Evolutionary conservation across 352 stramenopile genomes (phyloP).

Genomic region (Phytophthora citrophthora): DNA sequence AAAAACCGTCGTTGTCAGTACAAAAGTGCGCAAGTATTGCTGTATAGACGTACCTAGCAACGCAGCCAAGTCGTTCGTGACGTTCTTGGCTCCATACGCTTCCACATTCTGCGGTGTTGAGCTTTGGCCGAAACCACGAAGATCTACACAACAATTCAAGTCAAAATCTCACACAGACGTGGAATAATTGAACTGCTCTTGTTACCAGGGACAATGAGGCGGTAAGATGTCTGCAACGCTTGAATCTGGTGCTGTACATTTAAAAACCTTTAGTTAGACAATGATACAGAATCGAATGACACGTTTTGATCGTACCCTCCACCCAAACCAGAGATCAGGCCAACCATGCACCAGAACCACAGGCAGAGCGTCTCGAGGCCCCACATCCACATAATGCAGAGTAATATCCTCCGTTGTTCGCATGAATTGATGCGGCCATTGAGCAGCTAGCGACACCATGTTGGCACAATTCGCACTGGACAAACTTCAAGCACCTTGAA

Average conservation of each 20-base stretch:
- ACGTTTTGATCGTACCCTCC: slow-evolving; percentile 32
- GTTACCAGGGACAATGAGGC: slow-evolving; percentile 59
- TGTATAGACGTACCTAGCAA: slow-evolving; percentile 44
- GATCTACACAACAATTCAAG: slow-evolving; percentile 31
- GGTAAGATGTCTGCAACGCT: slow-evolving; percentile 49
- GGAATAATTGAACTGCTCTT: neutral
- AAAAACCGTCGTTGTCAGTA: neutral
- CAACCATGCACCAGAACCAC: slow-evolving; percentile 79
- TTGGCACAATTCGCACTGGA: slow-evolving; percentile 1
- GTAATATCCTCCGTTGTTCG: slow-evolving; percentile 33
- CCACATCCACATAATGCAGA: slow-evolving; percentile 67
- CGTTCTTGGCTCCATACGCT: slow-evolving; percentile 66
- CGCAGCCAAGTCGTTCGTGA: slow-evolving; percentile 55
- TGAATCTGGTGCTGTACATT: slow-evolving; percentile 59
- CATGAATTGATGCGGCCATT: slow-evolving; percentile 42
- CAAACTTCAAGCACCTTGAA: slow-evolving; percentile 13
- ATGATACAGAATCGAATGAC: neutral
- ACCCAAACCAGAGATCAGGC: slow-evolving; percentile 76
- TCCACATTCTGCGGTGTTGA: slow-evolving; percentile 54
- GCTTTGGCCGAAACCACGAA: slow-evolving; percentile 68
- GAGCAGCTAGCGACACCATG: slow-evolving; percentile 29
- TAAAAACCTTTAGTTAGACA: neutral
- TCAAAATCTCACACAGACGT: neutral
- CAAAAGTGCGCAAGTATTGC: too few relatives aligned
- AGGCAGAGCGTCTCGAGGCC: slow-evolving; percentile 48